These are phyloP conservation scores for Clonostachys chloroleuca DNA, from an alignment of 2,329 filamentous ascomycete genomes.

Conservation along the genomic window DNA sequence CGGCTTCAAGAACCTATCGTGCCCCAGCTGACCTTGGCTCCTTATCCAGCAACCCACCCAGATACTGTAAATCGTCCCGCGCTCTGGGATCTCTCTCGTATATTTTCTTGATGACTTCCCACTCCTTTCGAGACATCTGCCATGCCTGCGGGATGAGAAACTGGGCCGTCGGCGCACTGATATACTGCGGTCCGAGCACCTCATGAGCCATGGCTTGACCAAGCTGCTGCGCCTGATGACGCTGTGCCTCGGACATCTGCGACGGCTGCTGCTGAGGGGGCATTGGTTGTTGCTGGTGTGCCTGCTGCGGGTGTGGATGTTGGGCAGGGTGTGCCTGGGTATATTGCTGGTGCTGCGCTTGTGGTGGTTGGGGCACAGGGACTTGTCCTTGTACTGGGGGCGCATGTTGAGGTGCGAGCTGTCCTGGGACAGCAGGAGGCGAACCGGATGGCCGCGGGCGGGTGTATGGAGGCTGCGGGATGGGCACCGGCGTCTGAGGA, in stretches of 20 bases:
- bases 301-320: not conserved
- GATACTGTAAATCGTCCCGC: slow-evolving; percentile 54
- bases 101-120: slow-evolving; percentile 68
- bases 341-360: slow-evolving; percentile 1
- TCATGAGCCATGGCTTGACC: slow-evolving; percentile 56
- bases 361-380: slow-evolving; percentile 4
- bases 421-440: slow-evolving; percentile 3
- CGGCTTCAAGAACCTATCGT: too few relatives aligned
- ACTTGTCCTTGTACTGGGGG: not conserved
- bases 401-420: not conserved
- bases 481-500: slow-evolving; percentile 25
- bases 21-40: slow-evolving; percentile 19
- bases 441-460: slow-evolving; percentile 9
- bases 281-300: slow-evolving; percentile 10
- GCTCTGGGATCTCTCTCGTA: slow-evolving; percentile 62
- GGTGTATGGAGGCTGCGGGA: slow-evolving; percentile 20
- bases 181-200: slow-evolving; percentile 56
- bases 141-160: slow-evolving; percentile 67
- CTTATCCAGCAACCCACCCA: slow-evolving; percentile 51
- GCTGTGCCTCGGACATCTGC: slow-evolving; percentile 21
- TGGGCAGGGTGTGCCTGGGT: slow-evolving; percentile 5
- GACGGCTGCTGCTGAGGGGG: slow-evolving; percentile 6
- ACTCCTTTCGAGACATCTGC: slow-evolving; percentile 65
- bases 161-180: slow-evolving; percentile 59
- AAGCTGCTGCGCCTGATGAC: slow-evolving; percentile 36